These are phyloP conservation scores for Cryphonectria carpinicola DNA, from an alignment of 2,329 filamentous ascomycete genomes.

Conservation along the genomic window DNA sequence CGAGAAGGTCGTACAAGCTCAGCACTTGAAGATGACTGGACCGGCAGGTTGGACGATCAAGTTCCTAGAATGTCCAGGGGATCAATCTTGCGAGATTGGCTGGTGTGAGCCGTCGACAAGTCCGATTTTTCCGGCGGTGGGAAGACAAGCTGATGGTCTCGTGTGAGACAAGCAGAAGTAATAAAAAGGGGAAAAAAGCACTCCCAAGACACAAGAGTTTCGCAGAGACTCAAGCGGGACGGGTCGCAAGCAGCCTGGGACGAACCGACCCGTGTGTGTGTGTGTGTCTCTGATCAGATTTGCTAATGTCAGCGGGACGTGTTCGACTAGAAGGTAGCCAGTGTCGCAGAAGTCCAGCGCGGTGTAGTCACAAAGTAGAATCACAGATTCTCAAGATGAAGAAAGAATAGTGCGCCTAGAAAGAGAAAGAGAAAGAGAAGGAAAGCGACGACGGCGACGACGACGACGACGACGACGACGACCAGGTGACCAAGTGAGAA, in stretches of 20 bases:
- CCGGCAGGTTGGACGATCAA: background rate
- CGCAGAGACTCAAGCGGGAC: background rate
- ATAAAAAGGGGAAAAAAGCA: background rate
- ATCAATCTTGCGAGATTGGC: background rate
- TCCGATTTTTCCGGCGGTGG: background rate
- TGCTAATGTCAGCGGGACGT: background rate
- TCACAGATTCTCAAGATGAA: conserved; percentile 6
- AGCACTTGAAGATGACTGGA: background rate
- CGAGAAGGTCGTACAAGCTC: conserved; percentile 11
- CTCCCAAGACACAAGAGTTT: background rate
- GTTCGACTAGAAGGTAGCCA: background rate
- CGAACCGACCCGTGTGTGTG: background rate
- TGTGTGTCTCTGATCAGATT: background rate
- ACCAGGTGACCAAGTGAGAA: background rate
- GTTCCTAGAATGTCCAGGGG: background rate
- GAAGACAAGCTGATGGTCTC: background rate
- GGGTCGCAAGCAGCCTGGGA: background rate
- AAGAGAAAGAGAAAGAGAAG: conserved; percentile 13
- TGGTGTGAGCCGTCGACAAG: background rate
- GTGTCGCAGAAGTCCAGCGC: background rate
- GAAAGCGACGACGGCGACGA: conserved; percentile 5
- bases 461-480: conserved; percentile 14
- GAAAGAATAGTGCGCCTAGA: background rate
- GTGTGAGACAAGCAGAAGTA: conserved; percentile 7
- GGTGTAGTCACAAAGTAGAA: background rate